Conservation (phyloP, 2,329 filamentous ascomycete genomes). For the Diplodia intermedia region DNA sequence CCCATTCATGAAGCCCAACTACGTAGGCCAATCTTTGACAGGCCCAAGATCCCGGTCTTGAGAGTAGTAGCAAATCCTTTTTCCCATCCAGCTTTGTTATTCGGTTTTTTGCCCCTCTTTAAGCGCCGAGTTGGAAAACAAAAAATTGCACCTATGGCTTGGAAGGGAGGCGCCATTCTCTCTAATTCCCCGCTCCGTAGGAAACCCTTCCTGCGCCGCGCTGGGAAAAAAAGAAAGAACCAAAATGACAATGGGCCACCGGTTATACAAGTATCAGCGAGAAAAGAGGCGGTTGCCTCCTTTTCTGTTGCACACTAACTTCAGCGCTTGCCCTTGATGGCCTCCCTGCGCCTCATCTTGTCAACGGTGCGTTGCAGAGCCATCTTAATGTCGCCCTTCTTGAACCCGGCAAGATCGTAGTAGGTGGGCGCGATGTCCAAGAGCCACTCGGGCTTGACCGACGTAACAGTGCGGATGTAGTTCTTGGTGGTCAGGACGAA, state of each 20-base stretch:
- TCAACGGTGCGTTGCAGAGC: slow-evolving; percentile 62
- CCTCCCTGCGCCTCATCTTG: slow-evolving; percentile 52
- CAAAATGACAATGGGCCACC: neutral
- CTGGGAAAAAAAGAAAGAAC: neutral
- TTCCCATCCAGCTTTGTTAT: neutral
- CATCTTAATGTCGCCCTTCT: slow-evolving; percentile 83
- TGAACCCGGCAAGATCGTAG: slow-evolving; percentile 84
- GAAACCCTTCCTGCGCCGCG: neutral
- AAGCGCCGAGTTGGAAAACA: neutral
- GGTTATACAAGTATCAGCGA: neutral
- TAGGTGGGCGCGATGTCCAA: slow-evolving; percentile 94
- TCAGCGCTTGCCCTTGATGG: slow-evolving; percentile 27
- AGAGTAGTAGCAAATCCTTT: too few relatives aligned
- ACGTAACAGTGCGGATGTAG: slow-evolving; percentile 93
- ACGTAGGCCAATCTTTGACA: neutral
- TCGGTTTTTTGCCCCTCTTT: neutral
- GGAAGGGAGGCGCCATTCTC: neutral
- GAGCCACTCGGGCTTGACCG: slow-evolving; percentile 92
- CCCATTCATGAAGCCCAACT: too few relatives aligned
- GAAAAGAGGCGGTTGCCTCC: neutral
- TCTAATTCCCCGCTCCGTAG: neutral
- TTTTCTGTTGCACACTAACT: neutral
- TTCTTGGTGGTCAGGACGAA: slow-evolving; percentile 98
- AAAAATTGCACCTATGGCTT: neutral
- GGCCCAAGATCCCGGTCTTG: neutral